These are phyloP conservation scores for Conringia planisiliqua DNA, from an alignment of 345 rosid genomes.

Conservation along the genomic window DNA sequence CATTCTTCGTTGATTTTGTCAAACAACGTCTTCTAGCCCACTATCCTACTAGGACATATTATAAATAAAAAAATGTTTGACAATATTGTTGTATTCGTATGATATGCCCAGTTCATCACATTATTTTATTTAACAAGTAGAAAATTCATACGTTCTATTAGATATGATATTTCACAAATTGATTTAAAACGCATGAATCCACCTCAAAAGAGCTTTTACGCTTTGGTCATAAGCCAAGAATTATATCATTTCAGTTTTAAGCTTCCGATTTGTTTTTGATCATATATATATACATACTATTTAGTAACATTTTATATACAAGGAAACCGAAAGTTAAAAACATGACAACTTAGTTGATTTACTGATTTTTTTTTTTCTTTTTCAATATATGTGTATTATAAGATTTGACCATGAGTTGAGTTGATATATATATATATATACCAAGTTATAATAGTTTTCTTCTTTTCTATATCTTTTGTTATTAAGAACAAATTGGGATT, in stretches of 20 bases:
- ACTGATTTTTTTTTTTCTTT: no score
- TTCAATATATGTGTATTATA: no score
- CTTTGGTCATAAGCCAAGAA: neutral
- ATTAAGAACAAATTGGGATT: conserved; percentile 1
- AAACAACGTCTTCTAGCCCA: neutral
- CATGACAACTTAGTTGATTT: no score
- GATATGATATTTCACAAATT: neutral
- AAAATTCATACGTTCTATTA: neutral
- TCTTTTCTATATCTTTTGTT: neutral
- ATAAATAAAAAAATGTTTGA: neutral
- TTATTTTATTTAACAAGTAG: neutral
- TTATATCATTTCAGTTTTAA: neutral
- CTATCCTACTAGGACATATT: neutral
- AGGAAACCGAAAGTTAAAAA: no score
- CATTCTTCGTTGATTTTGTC: conserved; percentile 16
- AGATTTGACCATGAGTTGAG: neutral
- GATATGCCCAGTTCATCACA: neutral
- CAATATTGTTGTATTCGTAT: neutral
- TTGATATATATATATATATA: no score
- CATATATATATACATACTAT: no score
- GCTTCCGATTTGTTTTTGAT: no score
- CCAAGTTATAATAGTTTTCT: neutral
- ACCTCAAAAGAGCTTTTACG: no score
- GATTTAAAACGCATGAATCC: neutral
- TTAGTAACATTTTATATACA: no score